phyloP scores from a whole-genome alignment of 495 filamentous ascomycete genomes.

The Neurospora sp. region DNA sequence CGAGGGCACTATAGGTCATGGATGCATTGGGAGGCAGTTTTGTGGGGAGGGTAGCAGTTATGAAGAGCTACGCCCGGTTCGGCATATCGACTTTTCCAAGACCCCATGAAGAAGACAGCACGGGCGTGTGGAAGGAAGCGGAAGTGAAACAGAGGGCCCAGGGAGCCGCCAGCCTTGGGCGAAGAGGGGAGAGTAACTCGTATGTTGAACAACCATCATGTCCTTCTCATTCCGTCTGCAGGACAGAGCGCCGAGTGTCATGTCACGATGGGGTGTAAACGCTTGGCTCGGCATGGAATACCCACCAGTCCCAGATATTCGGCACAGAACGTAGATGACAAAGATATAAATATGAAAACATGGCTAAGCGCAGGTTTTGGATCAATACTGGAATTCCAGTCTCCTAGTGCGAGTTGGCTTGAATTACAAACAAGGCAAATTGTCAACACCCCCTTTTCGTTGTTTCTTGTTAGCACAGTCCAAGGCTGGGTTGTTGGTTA shows the following conservation, averaged over 20 bases:
- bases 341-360: background rate
- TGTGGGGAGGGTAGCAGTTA: background rate
- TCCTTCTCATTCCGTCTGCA: background rate
- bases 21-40: background rate
- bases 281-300: background rate
- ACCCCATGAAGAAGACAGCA: background rate
- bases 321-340: background rate
- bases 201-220: background rate
- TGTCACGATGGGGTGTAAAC: background rate
- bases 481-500: background rate
- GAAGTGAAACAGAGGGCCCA: background rate
- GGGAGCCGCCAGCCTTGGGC: background rate
- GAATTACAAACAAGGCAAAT: background rate
- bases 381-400: background rate
- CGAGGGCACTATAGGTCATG: background rate
- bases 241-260: background rate
- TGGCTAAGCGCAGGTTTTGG: background rate
- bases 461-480: background rate
- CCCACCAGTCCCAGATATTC: background rate
- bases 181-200: background rate
- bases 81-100: background rate
- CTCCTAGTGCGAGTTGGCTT: background rate
- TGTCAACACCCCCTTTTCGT: background rate
- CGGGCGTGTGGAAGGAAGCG: background rate
- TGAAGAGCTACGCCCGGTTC: background rate